Base-by-base conservation (phyloP, 805 yeast genomes). In the Pichia ethanolica region DNA sequence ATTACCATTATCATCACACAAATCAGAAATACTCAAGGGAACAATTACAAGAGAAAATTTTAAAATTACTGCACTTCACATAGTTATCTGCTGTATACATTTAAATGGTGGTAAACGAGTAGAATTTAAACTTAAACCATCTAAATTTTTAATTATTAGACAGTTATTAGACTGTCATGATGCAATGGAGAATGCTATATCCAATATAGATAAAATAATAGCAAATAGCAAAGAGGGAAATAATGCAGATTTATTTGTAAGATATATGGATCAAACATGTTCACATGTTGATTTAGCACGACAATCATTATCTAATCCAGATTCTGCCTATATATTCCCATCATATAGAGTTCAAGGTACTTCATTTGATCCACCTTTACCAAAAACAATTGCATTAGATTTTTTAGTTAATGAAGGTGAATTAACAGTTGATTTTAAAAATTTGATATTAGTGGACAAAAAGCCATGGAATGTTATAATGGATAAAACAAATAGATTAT, bases 391-490 rank as follows among this genome's bases (percentile, higher is more conserved):
- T 5, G 67, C 82, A 3, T 59, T 83, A 39, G 91, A 85, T 57
- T 56, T 83, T 30, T 77, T 76, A 47, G 65, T 83, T 26, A 71
- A 74, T 53, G 83, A 80, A 60, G 80, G 83, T 25, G 89, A 85
- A 57, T 60, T 83, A 4, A 71, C 82, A 27, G 63, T 83, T 7
- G 89, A 83, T 47, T 64, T 82, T 49, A 77, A 79, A 58, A 73
- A 74, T 46, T 59, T 83, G 36, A 69, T 66, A 35, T 65, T 65
- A 26, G 73, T 83, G 8, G 71, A 71, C 0, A 79, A 75, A 52
- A 70, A 68, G 50, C 90, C 90, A 1, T 85, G 90, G 90, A 67
- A 75, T 51, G 66, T 71, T 5, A 72, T 82, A 6, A 75, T 80
- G 49, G 65, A 67, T 7, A 47, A 58, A 5, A 59, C 63, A 3